Base-by-base conservation (phyloP, 1,284 basidiomycete genomes). In the Moesziomyces sp. region DNA sequence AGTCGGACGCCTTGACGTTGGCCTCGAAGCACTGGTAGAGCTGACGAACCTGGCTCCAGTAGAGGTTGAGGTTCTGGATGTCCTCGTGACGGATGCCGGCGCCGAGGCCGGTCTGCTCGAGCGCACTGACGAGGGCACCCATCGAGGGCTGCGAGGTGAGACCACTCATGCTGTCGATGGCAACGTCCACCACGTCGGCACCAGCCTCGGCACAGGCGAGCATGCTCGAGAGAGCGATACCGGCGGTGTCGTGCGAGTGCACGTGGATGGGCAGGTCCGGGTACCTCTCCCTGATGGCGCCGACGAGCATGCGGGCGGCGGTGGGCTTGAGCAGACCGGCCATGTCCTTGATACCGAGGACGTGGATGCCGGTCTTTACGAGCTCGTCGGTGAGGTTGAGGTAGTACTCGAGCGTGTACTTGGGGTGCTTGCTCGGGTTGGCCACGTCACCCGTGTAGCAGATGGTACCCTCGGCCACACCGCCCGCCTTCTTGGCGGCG, bases 321-420 rank as follows among this genome's bases (percentile, higher is more conserved):
- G 93, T 89, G 40, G 97, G 97, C 86, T 98, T 99, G 79, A 99
- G 88, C 53, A 99, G 86, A 85, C 97, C 97, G 71, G 97, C 97
- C 97, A 99, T 99, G 84, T 99, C 97, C 88, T 99, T 99, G 86
- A 99, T 93, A 85, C 94, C 93, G 66, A 99, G 89, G 58, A 99
- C 91, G 86, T 99, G 97, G 80, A 99, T 94, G 50, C 97, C 97
- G 84, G 97, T 94, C 58, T 89, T 87, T 71, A 99, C 94, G 57
- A 99, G 91, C 86, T 97, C 88, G 78, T 95, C 91, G 70, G 97
- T 90, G 84, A 99, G 94, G 87, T 97, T 91, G 78, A 99, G 89
- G 87, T 99, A 99, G 88, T 99, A 99, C 84, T 97, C 87, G 56
- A 99, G 88, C 26, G 96, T 98, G 87, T 99, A 99, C 87, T 99